Percentiles rank a stretch among this genome's conserved stretches.
Evolutionary conservation across 345 rosid genomes (phyloP).

Genomic region (Gossypium longicalyx): DNA sequence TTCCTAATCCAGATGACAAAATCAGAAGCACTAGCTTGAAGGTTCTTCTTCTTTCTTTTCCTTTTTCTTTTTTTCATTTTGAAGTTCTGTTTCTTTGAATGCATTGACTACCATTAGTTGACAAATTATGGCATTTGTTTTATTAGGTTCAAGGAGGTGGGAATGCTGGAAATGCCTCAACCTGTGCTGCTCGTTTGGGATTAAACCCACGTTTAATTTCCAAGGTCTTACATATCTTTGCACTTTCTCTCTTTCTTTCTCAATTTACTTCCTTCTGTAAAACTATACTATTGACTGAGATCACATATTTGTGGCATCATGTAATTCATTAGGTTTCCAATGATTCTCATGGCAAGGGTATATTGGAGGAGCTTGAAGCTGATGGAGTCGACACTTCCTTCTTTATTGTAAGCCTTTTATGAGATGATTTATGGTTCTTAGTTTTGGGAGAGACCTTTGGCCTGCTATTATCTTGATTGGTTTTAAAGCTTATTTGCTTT

Average conservation of each 20-base stretch:
- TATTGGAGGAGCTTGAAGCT: constrained; percentile 18
- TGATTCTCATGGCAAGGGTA: constrained; percentile 15
- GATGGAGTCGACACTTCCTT: constrained; percentile 18
- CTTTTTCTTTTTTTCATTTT: background rate
- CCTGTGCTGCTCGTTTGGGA: constrained; percentile 62
- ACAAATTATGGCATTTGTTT: constrained; percentile 3
- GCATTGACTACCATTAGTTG: background rate
- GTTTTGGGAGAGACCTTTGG: background rate
- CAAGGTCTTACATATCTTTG: constrained; percentile 33
- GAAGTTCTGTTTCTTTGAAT: background rate
- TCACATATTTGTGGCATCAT: background rate
- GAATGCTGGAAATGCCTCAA: constrained; percentile 61
- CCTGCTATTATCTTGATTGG: constrained; percentile 1
- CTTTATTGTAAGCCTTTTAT: constrained; percentile 8
- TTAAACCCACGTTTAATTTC: constrained; percentile 57
- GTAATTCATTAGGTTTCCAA: constrained; percentile 14
- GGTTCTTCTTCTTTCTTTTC: constrained; percentile 25
- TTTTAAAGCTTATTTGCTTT: background rate
- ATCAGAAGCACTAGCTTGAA: constrained; percentile 73
- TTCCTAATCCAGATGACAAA: constrained; percentile 84
- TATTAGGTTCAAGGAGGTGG: constrained; percentile 71
- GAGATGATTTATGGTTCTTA: background rate
- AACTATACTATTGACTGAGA: background rate
- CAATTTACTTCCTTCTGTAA: background rate
- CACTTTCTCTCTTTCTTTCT: background rate